Base-by-base conservation (phyloP, 345 rosid species). In the Salix koriyanagi region DNA sequence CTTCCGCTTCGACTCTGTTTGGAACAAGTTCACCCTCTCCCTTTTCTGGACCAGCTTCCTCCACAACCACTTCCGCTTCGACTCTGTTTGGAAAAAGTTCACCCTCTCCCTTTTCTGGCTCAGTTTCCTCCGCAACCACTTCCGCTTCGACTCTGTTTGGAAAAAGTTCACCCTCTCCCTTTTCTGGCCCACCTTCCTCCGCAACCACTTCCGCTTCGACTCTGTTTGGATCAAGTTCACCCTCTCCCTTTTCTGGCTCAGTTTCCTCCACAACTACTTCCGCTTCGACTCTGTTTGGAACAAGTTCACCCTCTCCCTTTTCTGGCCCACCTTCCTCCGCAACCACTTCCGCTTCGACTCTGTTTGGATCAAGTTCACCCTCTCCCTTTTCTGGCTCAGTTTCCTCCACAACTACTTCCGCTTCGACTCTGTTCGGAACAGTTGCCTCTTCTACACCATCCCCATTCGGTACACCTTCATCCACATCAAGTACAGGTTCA, bases 281-380 rank as follows among this genome's bases (percentile, higher is more conserved):
- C 83, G 89, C 87, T 34, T 30, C 75, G 36, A 32, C 91, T 9
- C 68, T 83, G 0, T 61, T 80, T 1, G 60, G 79, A 0, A n/a
- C 79, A 14, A 46, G 69, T 67, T 60, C 82, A 46, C 65, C 62
- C 1, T 26, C 79, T 3, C 36, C 85, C 9, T n/a, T 48, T 18
- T 79, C 81, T 75, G 89, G 83, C 7, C 7, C 30, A 23, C 0
- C 65, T 5, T 26, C 71, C 12, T 32, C 65, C 12, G 2, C 42
- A 39, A 39, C 42, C 2, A 1, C 42, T 39, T 39, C 26, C 37
- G 66, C 54, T 54, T 42, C 72, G 1, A 21, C 77, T 0, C 30
- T 44, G 14, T 64, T 65, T 12, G 77, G 62, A 5, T 1, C 77
- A 14, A 37, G 69, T 67, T 60, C 82, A 46, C 65, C 62, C 2